Base-by-base conservation (phyloP, 495 filamentous ascomycete species). In the Aspergillus bertholletiae region DNA sequence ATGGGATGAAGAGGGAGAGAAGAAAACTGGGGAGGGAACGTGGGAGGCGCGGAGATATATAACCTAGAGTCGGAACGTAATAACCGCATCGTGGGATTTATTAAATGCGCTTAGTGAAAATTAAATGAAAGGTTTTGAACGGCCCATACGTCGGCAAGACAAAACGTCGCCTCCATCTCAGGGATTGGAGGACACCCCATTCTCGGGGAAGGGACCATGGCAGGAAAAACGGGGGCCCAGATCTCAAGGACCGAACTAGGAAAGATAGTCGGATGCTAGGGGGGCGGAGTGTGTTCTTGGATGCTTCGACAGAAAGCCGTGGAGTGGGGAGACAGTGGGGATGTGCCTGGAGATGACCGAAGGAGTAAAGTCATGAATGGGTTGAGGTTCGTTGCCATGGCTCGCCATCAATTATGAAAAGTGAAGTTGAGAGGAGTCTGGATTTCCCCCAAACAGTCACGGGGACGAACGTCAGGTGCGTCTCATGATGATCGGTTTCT, bases 141-240 rank as follows among this genome's bases (percentile, higher is more conserved):
- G 48, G 47, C 24, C 34, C 37, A 57, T 59, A 39, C 34, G 55
- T 56, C 59, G 62, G 63, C 55, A 67, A 49, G 39, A 22, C 39
- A 21, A 43, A 43, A 22, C 1, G 58, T 57, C 56, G 59, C 53
- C 44, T 56, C 47, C 50, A 60, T 57, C 56, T 65, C 60, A 49
- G 48, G 54, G 58, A 60, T 60, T 49, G 57, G 58, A 55, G 53
- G 32, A 30, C 32, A 55, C 37, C 54, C 54, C 55, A 55, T 52
- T 27, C 49, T 62, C 51, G 62, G 67, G 67, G 68, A 64, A 68
- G 51, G 39, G 47, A 55, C 64, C 66, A 68, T 68, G 68, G 63
- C 60, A 63, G 40, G 41, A 56, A 61, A 60, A 64, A 68, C 49
- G 65, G 67, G 68, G 69, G 67, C 69, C 69, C 71, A 62, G 69